Conservation (phyloP, 345 rosid genomes). For the Hypericum perforatum region DNA sequence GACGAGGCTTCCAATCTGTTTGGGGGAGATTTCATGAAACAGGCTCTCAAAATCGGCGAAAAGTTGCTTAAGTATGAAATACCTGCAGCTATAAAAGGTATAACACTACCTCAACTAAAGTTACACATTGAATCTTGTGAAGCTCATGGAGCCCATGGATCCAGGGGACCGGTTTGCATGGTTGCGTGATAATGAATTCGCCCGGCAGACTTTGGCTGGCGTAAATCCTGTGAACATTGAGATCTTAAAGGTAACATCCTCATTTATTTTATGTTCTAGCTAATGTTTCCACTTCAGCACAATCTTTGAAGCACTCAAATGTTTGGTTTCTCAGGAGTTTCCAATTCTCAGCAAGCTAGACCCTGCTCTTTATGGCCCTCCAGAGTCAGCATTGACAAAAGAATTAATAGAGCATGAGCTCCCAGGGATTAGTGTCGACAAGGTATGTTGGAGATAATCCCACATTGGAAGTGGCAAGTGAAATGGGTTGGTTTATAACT, state of each 20-base stretch:
- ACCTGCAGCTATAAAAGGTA: constrained; percentile 73
- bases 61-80: constrained; percentile 60
- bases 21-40: constrained; percentile 30
- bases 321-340: constrained; percentile 46
- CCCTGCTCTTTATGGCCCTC: constrained; percentile 66
- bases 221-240: constrained; percentile 84
- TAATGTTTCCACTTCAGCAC: not conserved
- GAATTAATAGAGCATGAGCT: constrained; percentile 68
- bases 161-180: constrained; percentile 89
- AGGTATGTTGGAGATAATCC: constrained; percentile 43
- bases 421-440: constrained; percentile 52
- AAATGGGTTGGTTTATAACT: no score
- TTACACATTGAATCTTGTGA: constrained; percentile 4
- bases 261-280: not conserved
- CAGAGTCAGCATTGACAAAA: constrained; percentile 67
- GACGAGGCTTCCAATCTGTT: constrained; percentile 17
- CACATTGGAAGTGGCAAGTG: not conserved
- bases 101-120: not conserved
- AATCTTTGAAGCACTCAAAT: constrained; percentile 3
- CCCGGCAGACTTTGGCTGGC: constrained; percentile 87
- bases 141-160: constrained; percentile 6
- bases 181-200: constrained; percentile 86
- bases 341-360: constrained; percentile 85
- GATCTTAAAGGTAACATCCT: constrained; percentile 43
- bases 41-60: constrained; percentile 41